Base-by-base conservation (phyloP, 148 eudicot genomes). In the Rhododendron molle region DNA sequence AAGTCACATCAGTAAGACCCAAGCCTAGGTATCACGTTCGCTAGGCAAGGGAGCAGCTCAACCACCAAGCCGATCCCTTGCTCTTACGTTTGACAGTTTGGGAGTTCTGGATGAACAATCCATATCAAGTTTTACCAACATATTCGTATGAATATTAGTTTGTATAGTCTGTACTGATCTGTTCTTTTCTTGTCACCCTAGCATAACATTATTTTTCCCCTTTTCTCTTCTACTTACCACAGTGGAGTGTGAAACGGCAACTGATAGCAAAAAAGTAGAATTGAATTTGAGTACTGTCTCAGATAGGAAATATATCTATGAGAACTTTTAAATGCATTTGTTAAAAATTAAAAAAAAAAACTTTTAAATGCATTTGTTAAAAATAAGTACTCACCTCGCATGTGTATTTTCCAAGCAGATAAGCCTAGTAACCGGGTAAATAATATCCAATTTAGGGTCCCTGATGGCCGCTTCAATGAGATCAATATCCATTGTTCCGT, bases 381-480 rank as follows among this genome's bases (percentile, higher is more conserved):
- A 85, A 18, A 58, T 81, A 4, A 36, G 56, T 47, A 56, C 95
- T 90, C 90, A 97, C 99, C 95, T 96, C 34, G 94, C 96, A 86
- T 97, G 98, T 0, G 99, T 91, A 85, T 95, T 97, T 84, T 97
- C 99, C 85, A 97, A 91, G 90, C 99, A 97, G 73, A 97, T 97
- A 76, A 97, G 95, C 88, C 93, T 91, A 28, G 98, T 97, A 16
- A 89, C 87, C 2, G 99, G 98, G 78, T 81, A 95, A 87, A 87
- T 87, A 50, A 95, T 90, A 28, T 89, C 94, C 30, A 92, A 87
- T 28, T 79, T 84, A 7, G 93, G 95, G 81, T 94, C 94, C 86
- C 99, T 87, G 71, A 97, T 97, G 49, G 98, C 94, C 13, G 93
- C 94, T 89, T 93, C 94, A 84, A 97, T 93, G 85, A 81, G 88